Conservation (phyloP, 2,329 filamentous ascomycete species). For the Aspergillus calidoustus region DNA sequence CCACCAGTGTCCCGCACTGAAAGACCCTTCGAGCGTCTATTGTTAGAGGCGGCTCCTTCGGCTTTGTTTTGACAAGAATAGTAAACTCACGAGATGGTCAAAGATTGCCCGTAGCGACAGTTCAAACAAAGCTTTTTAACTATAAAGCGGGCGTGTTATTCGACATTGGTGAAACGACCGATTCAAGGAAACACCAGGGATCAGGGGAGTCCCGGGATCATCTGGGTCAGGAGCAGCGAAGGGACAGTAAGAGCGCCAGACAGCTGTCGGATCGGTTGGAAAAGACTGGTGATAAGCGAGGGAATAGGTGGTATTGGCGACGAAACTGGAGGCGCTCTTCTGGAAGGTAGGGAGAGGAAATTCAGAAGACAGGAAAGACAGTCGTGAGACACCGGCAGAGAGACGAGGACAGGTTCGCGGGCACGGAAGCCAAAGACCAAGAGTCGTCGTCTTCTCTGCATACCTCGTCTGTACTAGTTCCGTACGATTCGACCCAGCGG, state of each 20-base stretch:
- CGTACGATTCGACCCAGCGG: conserved; percentile 8
- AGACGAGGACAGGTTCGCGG: conserved; percentile 17
- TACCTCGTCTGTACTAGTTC: conserved; percentile 13
- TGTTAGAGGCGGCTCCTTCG: background rate
- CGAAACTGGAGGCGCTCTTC: conserved; percentile 6
- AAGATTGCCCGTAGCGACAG: background rate
- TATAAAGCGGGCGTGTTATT: conserved; percentile 12
- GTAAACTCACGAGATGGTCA: conserved; percentile 4
- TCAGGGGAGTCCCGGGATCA: conserved; percentile 22
- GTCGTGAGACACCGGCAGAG: background rate
- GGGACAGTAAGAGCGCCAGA: conserved; percentile 19
- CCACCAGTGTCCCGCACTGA: conserved; percentile 8
- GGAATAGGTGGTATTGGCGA: background rate
- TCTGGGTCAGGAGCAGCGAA: conserved; percentile 26
- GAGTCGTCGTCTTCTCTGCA: conserved; percentile 13
- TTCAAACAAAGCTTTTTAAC: conserved; percentile 9
- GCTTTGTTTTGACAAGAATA: too few species aligned
- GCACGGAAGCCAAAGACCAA: background rate
- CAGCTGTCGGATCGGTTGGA: background rate
- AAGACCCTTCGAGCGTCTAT: conserved; percentile 2
- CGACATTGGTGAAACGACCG: conserved; percentile 12
- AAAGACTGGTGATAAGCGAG: conserved; percentile 11
- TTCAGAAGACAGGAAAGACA: conserved; percentile 15
- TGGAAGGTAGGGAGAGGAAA: conserved; percentile 7
- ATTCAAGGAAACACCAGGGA: conserved; percentile 17